Percentiles rank a stretch among this genome's conserved stretches.
phyloP scores from a whole-genome alignment of 106 monocot species.

The Dendrobium officinale region DNA sequence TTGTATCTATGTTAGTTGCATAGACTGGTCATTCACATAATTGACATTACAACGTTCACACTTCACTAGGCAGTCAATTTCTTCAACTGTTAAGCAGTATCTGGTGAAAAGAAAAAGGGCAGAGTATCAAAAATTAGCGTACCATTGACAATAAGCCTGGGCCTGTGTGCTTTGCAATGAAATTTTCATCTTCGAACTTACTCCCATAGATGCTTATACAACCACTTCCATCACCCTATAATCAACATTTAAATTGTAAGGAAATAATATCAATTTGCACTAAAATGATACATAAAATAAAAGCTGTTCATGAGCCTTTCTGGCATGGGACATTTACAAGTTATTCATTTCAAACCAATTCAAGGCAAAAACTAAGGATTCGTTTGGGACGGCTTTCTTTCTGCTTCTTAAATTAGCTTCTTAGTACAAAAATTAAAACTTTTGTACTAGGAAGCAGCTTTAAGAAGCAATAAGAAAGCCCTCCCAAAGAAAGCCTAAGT shows the following conservation, averaged over 20 bases:
- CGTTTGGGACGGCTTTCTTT: too few species aligned
- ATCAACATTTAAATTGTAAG: not conserved
- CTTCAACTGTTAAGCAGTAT: not conserved
- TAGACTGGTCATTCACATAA: not conserved
- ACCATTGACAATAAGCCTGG: slow-evolving; percentile 97
- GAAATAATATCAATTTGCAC: not conserved
- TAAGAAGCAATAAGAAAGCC: too few species aligned
- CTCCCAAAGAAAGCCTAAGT: not conserved
- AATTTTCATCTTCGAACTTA: slow-evolving; percentile 99
- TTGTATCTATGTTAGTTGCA: not conserved
- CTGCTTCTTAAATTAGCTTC: too few species aligned
- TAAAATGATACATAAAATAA: not conserved
- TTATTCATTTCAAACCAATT: not conserved
- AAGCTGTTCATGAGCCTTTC: not conserved
- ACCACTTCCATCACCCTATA: slow-evolving; percentile 95
- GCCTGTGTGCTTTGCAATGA: slow-evolving; percentile 94
- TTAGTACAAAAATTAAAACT: too few species aligned
- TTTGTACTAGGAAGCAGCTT: too few species aligned
- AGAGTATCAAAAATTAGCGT: slow-evolving; percentile 8
- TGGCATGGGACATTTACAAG: not conserved
- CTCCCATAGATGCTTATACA: slow-evolving; percentile 89
- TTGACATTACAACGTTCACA: not conserved
- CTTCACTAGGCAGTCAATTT: not conserved
- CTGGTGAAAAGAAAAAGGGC: not conserved
- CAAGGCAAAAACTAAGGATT: not conserved